Base-by-base conservation (phyloP, 139 green algal species). In the Ulvella scutata region DNA sequence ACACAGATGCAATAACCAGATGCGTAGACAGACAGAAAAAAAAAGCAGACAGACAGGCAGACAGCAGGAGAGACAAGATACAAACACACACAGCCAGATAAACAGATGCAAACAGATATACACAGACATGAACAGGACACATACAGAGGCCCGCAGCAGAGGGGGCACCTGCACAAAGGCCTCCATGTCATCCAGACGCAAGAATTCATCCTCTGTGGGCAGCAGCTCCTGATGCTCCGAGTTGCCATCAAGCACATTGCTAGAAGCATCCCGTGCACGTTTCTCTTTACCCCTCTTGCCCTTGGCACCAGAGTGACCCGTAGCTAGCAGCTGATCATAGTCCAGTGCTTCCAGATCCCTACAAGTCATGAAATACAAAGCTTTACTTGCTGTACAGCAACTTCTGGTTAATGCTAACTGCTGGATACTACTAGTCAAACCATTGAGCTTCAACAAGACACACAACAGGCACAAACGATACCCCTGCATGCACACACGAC, bases 101-200 rank as follows among this genome's bases (percentile, higher is more conserved):
- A 26, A 20, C 40, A 26, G 40, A 17, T 59, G 40, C 17, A 20
- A 20, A 59, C 21, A 20, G 40, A 59, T 59, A 20, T 59, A 59
- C 40, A 59, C 21, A 20, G 40, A 17, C 40, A 59, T 59, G 40
- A 59, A 20, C 17, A 59, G 40, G 40, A 20, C 1, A 59, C n/a
- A n/a, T n/a, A n/a, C n/a, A n/a, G n/a, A n/a, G 17, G 51, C 13
- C 9, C 51, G 31, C 0, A 3, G 51, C 9, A 23, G 0, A 23
- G 51, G 17, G n/a, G n/a, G 51, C 9, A 67, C 84, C 77, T 92
- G 74, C 76, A 97, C 35, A 79, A 97, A 97, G 0, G 62, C 60
- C 78, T 97, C 90, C 90, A 97, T 93, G 73, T 96, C 89, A 31
- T 80, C 79, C 29, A 97, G 78, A 7, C 79, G 79, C 73, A 97